These are phyloP conservation scores for Chalciporus sphaerocephalus DNA, from an alignment of 768 basidiomycete genomes.

Conservation along the genomic window DNA sequence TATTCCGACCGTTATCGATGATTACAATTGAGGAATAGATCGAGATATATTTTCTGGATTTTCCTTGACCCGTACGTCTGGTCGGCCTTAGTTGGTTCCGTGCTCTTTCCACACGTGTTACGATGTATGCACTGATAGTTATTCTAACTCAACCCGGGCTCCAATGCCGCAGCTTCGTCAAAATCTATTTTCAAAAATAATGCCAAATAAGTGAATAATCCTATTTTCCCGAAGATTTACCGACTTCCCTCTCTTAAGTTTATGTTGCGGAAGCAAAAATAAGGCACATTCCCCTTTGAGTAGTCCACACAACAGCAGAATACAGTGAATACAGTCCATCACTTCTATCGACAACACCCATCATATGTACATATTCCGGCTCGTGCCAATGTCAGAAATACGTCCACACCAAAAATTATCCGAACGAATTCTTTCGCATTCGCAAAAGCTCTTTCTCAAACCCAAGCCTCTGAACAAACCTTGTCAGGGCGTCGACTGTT, in stretches of 20 bases:
- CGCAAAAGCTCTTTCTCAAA: slow-evolving; percentile 1
- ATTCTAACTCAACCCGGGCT: no score
- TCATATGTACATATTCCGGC: slow-evolving; percentile 10
- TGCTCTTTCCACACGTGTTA: no score
- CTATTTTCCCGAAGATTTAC: no score
- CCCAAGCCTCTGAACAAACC: slow-evolving; percentile 59
- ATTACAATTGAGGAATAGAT: slow-evolving; percentile 29
- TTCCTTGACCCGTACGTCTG: background rate
- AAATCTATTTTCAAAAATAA: no score
- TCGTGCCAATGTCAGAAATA: background rate
- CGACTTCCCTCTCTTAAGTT: no score
- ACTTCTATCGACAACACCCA: slow-evolving; percentile 6
- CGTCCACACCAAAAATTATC: background rate
- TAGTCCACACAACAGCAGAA: background rate
- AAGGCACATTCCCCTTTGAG: no score
- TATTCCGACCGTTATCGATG: slow-evolving; percentile 73
- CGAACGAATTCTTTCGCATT: background rate
- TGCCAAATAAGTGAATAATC: no score
- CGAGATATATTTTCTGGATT: background rate
- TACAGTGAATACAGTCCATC: slow-evolving; percentile 4
- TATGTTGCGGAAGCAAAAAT: no score
- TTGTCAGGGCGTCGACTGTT: slow-evolving; percentile 77
- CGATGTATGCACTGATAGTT: no score
- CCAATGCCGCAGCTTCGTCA: no score
- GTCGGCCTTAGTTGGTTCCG: background rate